These are phyloP conservation scores for Crithidia fasciculata DNA, from an alignment of 208 protist species.

Conservation along the genomic window DNA sequence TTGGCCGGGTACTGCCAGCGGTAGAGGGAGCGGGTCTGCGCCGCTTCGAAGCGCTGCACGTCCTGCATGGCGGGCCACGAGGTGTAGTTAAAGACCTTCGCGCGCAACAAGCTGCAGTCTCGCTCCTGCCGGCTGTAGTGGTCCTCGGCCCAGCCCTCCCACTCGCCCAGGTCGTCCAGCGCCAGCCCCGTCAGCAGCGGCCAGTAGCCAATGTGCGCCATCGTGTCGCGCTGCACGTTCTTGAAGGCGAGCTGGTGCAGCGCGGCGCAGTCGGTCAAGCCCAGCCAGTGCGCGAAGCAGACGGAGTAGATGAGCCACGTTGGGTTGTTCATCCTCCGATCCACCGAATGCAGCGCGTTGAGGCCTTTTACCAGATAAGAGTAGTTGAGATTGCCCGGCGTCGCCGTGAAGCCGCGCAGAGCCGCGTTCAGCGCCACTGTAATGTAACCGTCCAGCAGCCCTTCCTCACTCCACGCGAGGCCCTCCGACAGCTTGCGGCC, in stretches of 20 bases:
- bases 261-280: constrained; percentile 66
- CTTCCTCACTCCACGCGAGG: constrained; percentile 86
- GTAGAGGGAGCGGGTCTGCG: constrained; percentile 68
- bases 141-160: constrained; percentile 55
- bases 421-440: constrained; percentile 72
- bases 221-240: constrained; percentile 89
- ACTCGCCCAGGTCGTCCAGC: constrained; percentile 58
- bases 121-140: constrained; percentile 61
- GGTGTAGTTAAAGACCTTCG: constrained; percentile 83
- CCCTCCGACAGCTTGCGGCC: constrained; percentile 54
- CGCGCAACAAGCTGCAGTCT: constrained; percentile 77
- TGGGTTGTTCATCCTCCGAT: constrained; percentile 81
- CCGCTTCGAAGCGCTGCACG: constrained; percentile 68
- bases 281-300: constrained; percentile 70
- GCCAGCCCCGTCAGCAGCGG: constrained; percentile 64
- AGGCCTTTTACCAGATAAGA: constrained; percentile 58
- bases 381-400: constrained; percentile 25
- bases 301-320: constrained; percentile 78
- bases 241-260: constrained; percentile 82
- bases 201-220: constrained; percentile 89
- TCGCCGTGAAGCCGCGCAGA: constrained; percentile 61
- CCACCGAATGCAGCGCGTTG: constrained; percentile 51
- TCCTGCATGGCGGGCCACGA: constrained; percentile 87
- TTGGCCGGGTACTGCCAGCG: constrained; percentile 52
- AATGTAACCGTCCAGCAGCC: constrained; percentile 85